Percentiles rank a stretch among this genome's conserved stretches.
Evolutionary conservation across 2,329 filamentous ascomycete genomes (phyloP).

Genomic region (Cephalotrichum gorgonifer): DNA sequence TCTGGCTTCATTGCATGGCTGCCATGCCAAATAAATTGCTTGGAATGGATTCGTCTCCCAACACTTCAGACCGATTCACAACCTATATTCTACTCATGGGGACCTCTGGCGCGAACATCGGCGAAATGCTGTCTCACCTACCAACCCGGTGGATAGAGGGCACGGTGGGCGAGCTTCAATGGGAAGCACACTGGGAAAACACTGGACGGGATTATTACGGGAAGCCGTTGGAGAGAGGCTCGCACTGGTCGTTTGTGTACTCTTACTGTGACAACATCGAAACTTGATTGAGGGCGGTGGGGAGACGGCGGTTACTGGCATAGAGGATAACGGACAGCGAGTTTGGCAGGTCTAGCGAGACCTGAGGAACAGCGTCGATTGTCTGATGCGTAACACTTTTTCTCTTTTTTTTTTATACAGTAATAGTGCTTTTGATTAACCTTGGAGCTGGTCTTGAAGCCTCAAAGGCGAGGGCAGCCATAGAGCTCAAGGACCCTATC

Average conservation of each 20-base stretch:
- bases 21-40: too few species aligned
- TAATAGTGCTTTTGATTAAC: too few species aligned
- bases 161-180: not conserved
- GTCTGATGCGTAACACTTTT: not conserved
- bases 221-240: slow-evolving; percentile 1
- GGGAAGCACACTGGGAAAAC: not conserved
- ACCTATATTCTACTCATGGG: not conserved
- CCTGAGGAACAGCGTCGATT: not conserved
- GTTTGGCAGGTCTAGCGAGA: not conserved
- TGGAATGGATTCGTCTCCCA: not conserved
- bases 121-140: too few species aligned
- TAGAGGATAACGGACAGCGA: not conserved
- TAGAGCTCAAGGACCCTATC: not conserved
- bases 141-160: not conserved
- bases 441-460: not conserved
- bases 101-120: not conserved
- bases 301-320: slow-evolving; percentile 1
- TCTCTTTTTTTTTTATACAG: not conserved
- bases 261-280: slow-evolving; percentile 6
- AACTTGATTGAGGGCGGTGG: slow-evolving; percentile 1
- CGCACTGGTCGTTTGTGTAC: slow-evolving; percentile 3
- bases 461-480: not conserved
- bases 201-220: slow-evolving; percentile 1
- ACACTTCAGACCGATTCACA: not conserved
- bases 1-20: not conserved